Evolutionary conservation across 352 stramenopile species (phyloP), one percentile per base, ranked within the genome.

Genomic region (Phytophthora pini): DNA sequence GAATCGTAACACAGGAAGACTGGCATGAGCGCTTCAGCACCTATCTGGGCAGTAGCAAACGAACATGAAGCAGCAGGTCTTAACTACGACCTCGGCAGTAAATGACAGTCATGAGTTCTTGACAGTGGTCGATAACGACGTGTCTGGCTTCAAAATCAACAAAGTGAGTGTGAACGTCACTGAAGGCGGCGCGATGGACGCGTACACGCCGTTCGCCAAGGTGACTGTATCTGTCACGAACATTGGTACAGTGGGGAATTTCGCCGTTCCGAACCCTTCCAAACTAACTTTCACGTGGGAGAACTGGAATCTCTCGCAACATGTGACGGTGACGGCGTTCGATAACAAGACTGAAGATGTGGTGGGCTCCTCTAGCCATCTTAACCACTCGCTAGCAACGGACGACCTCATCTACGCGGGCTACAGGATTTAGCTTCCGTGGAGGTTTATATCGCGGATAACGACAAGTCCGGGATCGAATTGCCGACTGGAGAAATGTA

Each of bases 361-460:
- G 0, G 24, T 74, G 22, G 60, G 76, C 13, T 90, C 83, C 12
- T 77, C 73, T 2, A 90, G 81, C 17, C 49, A 76, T 0, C 45
- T 94, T 12, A 75, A 76, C 1, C 85, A 94, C 38, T 62, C 76
- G 8, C 64, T 94, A 17, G 49, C 17, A 0, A 88, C 85, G 11
- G 89, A 91, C 47, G 83, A 94, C 44, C 5, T 84, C 0, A 94
- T 90, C 56, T 94, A 94, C 61, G 74, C 68, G 10, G 69, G 0
- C 43, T 90, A 0, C 47, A 62, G 11, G 71, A 79, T 27, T 56
- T 94, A 13, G 29, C 61, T 5, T 76, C 65, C 4, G 80, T 94
- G 17, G 68, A 49, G 0, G 83, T 89, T 8, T 70, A 57, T 17
- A 90, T 90, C 40, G 70, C 67, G 0, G 85, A 94, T 64, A 89